These are phyloP conservation scores for Allium cepa DNA, from an alignment of 106 monocot species.

Conservation along the genomic window DNA sequence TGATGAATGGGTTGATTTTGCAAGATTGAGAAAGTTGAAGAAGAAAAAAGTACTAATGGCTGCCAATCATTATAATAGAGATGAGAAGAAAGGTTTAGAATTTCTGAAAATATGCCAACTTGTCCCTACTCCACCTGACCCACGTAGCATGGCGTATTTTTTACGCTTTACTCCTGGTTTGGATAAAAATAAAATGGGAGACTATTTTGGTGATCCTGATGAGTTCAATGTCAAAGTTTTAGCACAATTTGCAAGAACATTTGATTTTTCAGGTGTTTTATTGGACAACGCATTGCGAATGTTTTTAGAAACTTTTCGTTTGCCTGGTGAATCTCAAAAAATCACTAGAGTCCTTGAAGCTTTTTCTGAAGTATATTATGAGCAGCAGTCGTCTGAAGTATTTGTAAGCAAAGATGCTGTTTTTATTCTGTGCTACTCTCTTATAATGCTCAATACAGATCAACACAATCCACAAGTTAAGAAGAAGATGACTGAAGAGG, in stretches of 20 bases:
- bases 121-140: slow-evolving; percentile 46
- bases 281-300: slow-evolving; percentile 67
- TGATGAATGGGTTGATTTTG: slow-evolving; percentile 57
- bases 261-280: slow-evolving; percentile 61
- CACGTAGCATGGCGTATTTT: slow-evolving; percentile 58
- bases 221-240: slow-evolving; percentile 70
- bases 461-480: slow-evolving; percentile 96
- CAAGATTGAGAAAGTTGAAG: slow-evolving; percentile 62
- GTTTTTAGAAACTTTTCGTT: slow-evolving; percentile 76
- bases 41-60: slow-evolving; percentile 67
- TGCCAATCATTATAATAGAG: slow-evolving; percentile 76
- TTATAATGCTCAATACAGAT: slow-evolving; percentile 46
- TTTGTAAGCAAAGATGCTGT: slow-evolving; percentile 75
- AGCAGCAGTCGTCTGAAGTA: slow-evolving; percentile 57
- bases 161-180: slow-evolving; percentile 71
- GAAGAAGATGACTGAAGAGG: slow-evolving; percentile 98
- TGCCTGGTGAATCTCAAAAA: slow-evolving; percentile 97
- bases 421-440: slow-evolving; percentile 73
- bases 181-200: slow-evolving; percentile 85
- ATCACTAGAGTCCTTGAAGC: slow-evolving; percentile 82
- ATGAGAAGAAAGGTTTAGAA: slow-evolving; percentile 84
- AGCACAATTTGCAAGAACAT: slow-evolving; percentile 55
- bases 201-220: slow-evolving; percentile 65
- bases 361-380: slow-evolving; percentile 76
- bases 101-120: slow-evolving; percentile 34